Percentiles rank a stretch among this genome's conserved stretches.
Conservation (phyloP, 805 yeast species). For the Maudiozyma saulgeensis region DNA sequence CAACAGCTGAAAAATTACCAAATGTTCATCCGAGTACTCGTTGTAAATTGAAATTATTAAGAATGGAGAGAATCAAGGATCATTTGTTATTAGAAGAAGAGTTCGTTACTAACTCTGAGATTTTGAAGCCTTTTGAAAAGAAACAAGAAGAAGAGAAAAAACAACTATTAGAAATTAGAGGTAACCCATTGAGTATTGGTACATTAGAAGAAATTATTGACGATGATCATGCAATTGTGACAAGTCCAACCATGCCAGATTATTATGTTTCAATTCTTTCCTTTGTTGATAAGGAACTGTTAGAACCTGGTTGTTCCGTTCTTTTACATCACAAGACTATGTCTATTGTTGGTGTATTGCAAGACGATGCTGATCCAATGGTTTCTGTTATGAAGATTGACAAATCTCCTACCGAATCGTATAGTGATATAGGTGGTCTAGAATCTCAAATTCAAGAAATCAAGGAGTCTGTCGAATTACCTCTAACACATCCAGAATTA, state of each 20-base stretch:
- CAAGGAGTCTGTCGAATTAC: constrained; percentile 93
- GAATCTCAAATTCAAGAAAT: constrained; percentile 95
- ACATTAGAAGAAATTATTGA: constrained; percentile 95
- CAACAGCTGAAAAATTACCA: constrained; percentile 74
- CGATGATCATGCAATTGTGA: constrained; percentile 97
- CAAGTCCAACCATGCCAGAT: constrained; percentile 93
- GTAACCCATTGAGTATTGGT: constrained; percentile 93
- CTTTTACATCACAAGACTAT: constrained; percentile 92
- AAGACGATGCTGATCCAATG: constrained; percentile 97
- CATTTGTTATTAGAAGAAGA: constrained; percentile 92
- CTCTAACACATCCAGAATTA: constrained; percentile 90
- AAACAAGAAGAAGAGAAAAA: constrained; percentile 93
- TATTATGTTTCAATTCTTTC: constrained; percentile 92
- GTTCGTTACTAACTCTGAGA: constrained; percentile 89
- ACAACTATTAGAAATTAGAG: constrained; percentile 90
- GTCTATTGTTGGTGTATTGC: constrained; percentile 94
- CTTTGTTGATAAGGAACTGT: constrained; percentile 89
- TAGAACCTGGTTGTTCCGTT: constrained; percentile 96
- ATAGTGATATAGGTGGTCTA: constrained; percentile 95
- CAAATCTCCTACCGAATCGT: constrained; percentile 93
- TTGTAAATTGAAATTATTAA: constrained; percentile 80
- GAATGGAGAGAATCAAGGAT: constrained; percentile 94
- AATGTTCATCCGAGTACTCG: constrained; percentile 85
- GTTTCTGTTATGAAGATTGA: constrained; percentile 96
- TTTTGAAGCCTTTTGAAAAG: constrained; percentile 91